Base-by-base conservation (phyloP, 2,329 filamentous ascomycete species). In the Albifimbria verrucaria region DNA sequence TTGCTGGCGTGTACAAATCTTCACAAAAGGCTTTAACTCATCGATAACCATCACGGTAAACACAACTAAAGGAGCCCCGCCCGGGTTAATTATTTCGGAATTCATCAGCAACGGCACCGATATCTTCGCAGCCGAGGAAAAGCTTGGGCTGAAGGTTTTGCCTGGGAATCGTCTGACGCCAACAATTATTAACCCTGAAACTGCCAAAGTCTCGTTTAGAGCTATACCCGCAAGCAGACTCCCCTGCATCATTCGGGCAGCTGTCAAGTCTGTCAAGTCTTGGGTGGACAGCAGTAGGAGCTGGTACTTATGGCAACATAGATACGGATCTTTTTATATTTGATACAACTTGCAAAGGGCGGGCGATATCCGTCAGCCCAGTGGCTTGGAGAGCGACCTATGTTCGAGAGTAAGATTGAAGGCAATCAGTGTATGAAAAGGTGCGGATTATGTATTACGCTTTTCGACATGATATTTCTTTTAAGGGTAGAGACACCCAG, bases 41-140 rank as follows among this genome's bases (percentile, higher is more conserved):
- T 51, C 53, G 9, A 17, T 61, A 17, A 54, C 50, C 2, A 36
- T 61, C 15, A 46, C 47, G 12, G 22, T 51, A 26, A 60, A 59
- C 39, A 53, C 39, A 41, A 53, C 49, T 7, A 39, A 52, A 44
- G 50, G 53, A 3, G 56, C 46, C 18, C 46, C 49, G 18, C 50
- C 51, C 22, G 36, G 39, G 11, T 28, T 58, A 15, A 47, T 50
- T 4, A 39, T 58, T 5, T 43, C 51, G 3, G 48, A 48, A 20
- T 58, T 49, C 48, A 55, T 48, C 32, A 57, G 53, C 55, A 58
- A 58, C 49, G 51, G 55, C 26, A 58, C 57, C n/a, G 52, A 57
- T 43, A 48, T 57, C 45, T 18, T 49, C 28, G 7, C 18, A 44
- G 32, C 5, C 5, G 32, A 39, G 18, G 11, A 17, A 6, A n/a